phyloP scores from a whole-genome alignment of 768 basidiomycete genomes.

The Suillus occidentalis region DNA sequence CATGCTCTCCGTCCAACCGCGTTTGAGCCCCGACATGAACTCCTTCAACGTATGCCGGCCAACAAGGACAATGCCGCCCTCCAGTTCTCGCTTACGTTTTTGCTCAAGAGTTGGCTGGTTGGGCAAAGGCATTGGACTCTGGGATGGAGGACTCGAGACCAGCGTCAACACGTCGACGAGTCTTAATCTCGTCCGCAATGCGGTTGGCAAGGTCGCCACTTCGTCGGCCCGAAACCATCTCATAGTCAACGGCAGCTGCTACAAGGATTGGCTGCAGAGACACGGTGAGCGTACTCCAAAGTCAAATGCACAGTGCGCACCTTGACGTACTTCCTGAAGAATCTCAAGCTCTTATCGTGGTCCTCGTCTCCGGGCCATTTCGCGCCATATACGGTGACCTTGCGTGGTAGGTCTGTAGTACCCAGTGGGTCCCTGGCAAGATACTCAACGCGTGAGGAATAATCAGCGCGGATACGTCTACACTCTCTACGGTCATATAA shows the following conservation, averaged over 20 bases:
- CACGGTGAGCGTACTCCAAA: slow-evolving; percentile 10
- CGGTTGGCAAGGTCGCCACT: slow-evolving; percentile 84
- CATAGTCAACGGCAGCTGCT: slow-evolving; percentile 93
- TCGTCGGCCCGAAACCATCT: slow-evolving; percentile 74
- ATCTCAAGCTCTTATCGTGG: slow-evolving; percentile 75
- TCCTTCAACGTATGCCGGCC: slow-evolving; percentile 94
- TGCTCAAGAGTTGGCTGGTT: slow-evolving; percentile 52
- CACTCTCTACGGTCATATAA: slow-evolving; percentile 88
- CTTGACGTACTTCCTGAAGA: slow-evolving; percentile 98
- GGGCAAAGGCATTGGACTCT: slow-evolving; percentile 47
- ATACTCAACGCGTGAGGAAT: slow-evolving; percentile 76
- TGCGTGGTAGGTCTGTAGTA: slow-evolving; percentile 67
- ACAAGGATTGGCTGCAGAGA: slow-evolving; percentile 80
- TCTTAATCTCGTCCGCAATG: slow-evolving; percentile 70
- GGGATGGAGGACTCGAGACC: slow-evolving; percentile 59
- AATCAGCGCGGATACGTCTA: slow-evolving; percentile 71
- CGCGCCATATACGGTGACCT: slow-evolving; percentile 81
- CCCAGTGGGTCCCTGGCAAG: slow-evolving; percentile 69
- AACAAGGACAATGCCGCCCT: slow-evolving; percentile 84
- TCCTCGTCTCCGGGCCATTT: slow-evolving; percentile 98
- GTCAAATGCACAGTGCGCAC: slow-evolving; percentile 45
- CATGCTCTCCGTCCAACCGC: slow-evolving; percentile 80
- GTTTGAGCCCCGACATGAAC: slow-evolving; percentile 82
- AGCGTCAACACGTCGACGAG: slow-evolving; percentile 63
- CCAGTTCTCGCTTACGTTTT: slow-evolving; percentile 56